phyloP scores from a whole-genome alignment of 2,329 filamentous ascomycete genomes.

The Aspergillus candidus region DNA sequence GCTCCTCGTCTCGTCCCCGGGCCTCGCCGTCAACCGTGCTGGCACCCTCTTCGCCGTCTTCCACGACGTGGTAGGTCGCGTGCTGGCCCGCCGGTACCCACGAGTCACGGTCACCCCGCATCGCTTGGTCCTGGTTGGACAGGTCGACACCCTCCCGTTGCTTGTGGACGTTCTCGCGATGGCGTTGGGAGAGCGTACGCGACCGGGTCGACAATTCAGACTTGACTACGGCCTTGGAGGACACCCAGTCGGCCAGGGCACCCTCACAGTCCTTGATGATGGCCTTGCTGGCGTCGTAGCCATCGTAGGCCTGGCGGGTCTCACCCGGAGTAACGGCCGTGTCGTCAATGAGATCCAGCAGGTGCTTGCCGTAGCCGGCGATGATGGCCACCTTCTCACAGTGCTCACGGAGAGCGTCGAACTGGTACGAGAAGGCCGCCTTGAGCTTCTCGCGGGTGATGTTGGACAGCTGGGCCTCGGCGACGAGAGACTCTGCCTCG shows the following conservation, averaged over 20 bases:
- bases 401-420: conserved; percentile 94
- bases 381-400: conserved; percentile 98
- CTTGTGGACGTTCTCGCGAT: conserved; percentile 63
- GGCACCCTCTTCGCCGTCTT: conserved; percentile 37
- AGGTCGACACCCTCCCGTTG: conserved; percentile 74
- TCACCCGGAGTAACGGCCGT: conserved; percentile 95
- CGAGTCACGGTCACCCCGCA: conserved; percentile 68
- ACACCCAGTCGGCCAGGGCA: conserved; percentile 93
- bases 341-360: conserved; percentile 95
- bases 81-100: conserved; percentile 72
- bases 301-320: conserved; percentile 91
- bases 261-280: conserved; percentile 99
- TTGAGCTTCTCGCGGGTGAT: conserved; percentile 99
- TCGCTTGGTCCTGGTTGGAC: conserved; percentile 70
- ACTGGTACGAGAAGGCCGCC: conserved; percentile 95
- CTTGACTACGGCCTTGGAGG: conserved; percentile 78
- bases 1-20: conserved; percentile 33
- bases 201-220: conserved; percentile 82
- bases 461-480: conserved; percentile 96
- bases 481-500: conserved; percentile 97
- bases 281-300: conserved; percentile 94
- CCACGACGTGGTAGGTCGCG: conserved; percentile 37
- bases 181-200: conserved; percentile 79
- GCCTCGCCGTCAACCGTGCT: conserved; percentile 29
- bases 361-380: conserved; percentile 93